Evolutionary conservation across 345 rosid genomes (phyloP), one percentile per base, ranked within the genome.

Genomic region (Salix brachista): DNA sequence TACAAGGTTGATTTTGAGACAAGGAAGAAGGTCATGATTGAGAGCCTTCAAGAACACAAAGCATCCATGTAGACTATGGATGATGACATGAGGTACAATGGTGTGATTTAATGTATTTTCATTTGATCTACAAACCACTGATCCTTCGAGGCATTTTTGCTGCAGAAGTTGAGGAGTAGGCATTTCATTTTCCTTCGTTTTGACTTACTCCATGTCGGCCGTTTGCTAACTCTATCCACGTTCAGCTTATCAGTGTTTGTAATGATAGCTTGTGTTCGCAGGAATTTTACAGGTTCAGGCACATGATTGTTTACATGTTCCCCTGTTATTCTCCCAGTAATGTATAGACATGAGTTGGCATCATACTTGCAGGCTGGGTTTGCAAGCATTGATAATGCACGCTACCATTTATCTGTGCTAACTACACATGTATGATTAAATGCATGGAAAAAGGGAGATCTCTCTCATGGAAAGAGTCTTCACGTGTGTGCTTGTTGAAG

Each of bases 1-100:
- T 89, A 84, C 73, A 90, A 88, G 85, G 77, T 96, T 76, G 98
- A 96, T 86, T 80, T 84, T 61, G 99, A 94, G 67, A 90, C 94
- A 23, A 88, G 88, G 87, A 96, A 87, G 90, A 94, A 85, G 82
- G 89, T 86, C 68, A 74, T 84, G 64, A 82, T 96, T 50, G 97
- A 90, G 86, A 94, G 94, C 87, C 84, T 72, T 68, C 83, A 87
- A 79, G 99, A 96, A 61, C 72, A 80, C 71, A 69, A 78, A 65
- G 86, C 85, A 77, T 79, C 88, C 72, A 83, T 83, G 78, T 87
- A 85, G 75, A 26, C 67, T 67, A 62, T 78, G 28, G 65, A 62
- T 50, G 65, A 39, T 75, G 13, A 73, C 67, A 28, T n/a, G 28
- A 85, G 89, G 86, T 90, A 82, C 56, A 67, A 19, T 13, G 41